Conservation (phyloP, 2,329 filamentous ascomycete species). For the Epicoccum nigrum region DNA sequence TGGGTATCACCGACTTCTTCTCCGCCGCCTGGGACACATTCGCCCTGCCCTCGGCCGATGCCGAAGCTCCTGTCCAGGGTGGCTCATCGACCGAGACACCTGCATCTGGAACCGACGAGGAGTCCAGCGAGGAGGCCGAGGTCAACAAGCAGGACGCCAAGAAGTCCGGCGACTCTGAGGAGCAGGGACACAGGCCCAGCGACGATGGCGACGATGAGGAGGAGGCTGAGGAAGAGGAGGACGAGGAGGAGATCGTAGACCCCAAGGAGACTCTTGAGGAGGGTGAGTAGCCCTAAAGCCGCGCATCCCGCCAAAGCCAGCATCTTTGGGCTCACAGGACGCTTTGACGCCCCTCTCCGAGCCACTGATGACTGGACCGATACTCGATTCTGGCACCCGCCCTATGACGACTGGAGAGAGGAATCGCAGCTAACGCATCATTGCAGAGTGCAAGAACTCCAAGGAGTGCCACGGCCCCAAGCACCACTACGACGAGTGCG, state of each 20-base stretch:
- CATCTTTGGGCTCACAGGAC: neutral
- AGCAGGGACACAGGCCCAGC: constrained; percentile 57
- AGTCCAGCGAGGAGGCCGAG: constrained; percentile 50
- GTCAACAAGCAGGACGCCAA: constrained; percentile 51
- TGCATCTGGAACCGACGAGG: constrained; percentile 52
- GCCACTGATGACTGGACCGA: constrained; percentile 10
- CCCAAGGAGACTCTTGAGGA: constrained; percentile 88
- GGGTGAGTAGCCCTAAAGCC: constrained; percentile 68
- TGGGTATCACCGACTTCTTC: constrained; percentile 70
- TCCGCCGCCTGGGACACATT: constrained; percentile 69
- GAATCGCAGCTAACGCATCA: constrained; percentile 27
- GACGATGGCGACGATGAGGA: constrained; percentile 54
- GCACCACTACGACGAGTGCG: constrained; percentile 98
- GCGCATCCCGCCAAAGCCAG: neutral
- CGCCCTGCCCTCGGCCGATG: constrained; percentile 54
- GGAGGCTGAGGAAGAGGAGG: constrained; percentile 69
- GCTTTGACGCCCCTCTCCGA: constrained; percentile 5
- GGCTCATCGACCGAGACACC: constrained; percentile 48
- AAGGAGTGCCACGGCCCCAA: constrained; percentile 84
- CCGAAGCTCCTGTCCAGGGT: constrained; percentile 53
- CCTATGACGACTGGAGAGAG: constrained; percentile 4
- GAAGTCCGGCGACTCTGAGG: constrained; percentile 49
- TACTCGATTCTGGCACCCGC: neutral
- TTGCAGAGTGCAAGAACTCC: constrained; percentile 84
- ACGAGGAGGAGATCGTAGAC: constrained; percentile 83